These are phyloP conservation scores for Populus ilicifolia DNA, from an alignment of 345 rosid genomes.

Conservation along the genomic window DNA sequence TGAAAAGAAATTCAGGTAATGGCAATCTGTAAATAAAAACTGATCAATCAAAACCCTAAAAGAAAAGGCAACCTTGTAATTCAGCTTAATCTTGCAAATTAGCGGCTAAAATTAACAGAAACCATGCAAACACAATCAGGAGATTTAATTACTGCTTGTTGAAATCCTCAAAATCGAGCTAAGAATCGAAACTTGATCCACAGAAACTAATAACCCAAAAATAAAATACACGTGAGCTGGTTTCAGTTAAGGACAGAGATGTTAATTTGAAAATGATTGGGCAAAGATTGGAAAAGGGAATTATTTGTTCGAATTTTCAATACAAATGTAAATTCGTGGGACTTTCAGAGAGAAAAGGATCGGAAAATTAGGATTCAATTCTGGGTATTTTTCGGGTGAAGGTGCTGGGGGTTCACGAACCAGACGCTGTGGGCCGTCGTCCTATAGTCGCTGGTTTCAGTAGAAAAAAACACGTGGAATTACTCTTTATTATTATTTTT, in stretches of 20 bases:
- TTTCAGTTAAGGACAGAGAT: not conserved
- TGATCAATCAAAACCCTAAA: not conserved
- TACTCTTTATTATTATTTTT: not conserved
- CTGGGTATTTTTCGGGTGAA: not conserved
- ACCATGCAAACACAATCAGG: not conserved
- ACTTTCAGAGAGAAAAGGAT: not conserved
- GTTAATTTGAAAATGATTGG: not conserved
- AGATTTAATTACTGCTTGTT: not conserved
- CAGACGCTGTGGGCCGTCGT: conserved; percentile 11
- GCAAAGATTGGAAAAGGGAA: not conserved
- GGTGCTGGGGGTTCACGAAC: conserved; percentile 8
- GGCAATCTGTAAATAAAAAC: not conserved
- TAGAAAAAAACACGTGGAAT: not conserved
- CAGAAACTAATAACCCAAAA: not conserved
- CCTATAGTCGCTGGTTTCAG: conserved; percentile 1
- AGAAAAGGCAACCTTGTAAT: not conserved
- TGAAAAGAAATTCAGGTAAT: not conserved
- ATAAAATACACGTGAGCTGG: not conserved
- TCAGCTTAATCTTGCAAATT: not conserved
- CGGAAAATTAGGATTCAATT: conserved; percentile 5
- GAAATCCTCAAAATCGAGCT: not conserved
- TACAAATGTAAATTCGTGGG: not conserved
- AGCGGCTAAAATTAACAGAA: not conserved
- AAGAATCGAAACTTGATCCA: conserved; percentile 12
- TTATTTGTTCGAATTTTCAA: not conserved